Base-by-base conservation (phyloP, 495 filamentous ascomycete genomes). In the Hypoxylon crocopeplum region DNA sequence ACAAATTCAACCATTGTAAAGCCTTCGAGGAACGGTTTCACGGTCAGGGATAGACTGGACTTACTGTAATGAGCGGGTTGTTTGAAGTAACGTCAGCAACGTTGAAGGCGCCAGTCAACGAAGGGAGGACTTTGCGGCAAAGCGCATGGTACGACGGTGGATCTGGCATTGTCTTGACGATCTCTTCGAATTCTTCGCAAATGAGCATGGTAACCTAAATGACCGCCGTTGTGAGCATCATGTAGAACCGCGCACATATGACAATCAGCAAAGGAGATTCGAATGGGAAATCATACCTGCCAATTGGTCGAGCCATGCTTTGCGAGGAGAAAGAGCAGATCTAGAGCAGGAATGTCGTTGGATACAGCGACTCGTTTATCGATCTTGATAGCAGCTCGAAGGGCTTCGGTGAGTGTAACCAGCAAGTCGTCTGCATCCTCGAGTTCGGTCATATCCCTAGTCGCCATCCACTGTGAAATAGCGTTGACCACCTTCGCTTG, bases 401-500 rank as follows among this genome's bases (percentile, higher is more conserved):
- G 79, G 0, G 92, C 92, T 70, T 98, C 94, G 3, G 93, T 87
- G 17, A 98, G 75, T 0, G 92, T 93, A 6, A 95, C 89, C 51
- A 97, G 83, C 22, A 98, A 82, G 68, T 98, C 94, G 50, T 97
- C 93, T 22, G 88, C 86, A 40, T 96, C 92, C 11, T 86, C 83
- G 2, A 91, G 77, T 37, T 97, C 93, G 55, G 83, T 85, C 48
- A 95, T 75, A 58, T 97, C 91, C 66, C 93, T 89, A 7, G 79
- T 73, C 21, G 86, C 79, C 59, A 98, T 73, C 72, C 91, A 98
- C 12, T 82, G 80, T 1, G 89, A 87, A 22, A 98, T 83, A 12
- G 90, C 85, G 1, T 82, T 74, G 34, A 97, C 84, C 32, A 97
- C 89, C 7, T 86, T 76, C 0, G 79, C 62, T 70, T 98, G 94